phyloP scores from a whole-genome alignment of 768 basidiomycete species.

The Suillus luteus region DNA sequence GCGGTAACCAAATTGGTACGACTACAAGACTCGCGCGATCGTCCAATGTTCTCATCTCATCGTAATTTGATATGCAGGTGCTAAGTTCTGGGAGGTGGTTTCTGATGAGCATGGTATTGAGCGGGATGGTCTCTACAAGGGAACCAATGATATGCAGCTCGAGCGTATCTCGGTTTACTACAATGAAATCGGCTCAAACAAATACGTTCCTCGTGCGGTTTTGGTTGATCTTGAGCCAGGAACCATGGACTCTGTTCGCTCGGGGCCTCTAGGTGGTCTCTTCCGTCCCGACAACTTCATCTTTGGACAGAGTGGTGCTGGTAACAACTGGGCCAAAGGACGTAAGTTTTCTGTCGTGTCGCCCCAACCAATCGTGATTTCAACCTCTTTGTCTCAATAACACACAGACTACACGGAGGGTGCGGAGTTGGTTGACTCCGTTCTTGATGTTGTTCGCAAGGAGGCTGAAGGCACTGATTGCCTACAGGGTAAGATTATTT shows the following conservation, averaged over 20 bases:
- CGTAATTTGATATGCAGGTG: conserved; percentile 52
- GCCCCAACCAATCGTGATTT: neutral
- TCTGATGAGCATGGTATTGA: conserved; percentile 98
- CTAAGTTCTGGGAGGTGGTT: conserved; percentile 97
- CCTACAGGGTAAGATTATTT: conserved; percentile 84
- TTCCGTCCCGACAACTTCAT: conserved; percentile 99
- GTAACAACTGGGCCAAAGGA: conserved; percentile 99
- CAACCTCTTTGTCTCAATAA: neutral
- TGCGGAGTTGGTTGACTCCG: conserved; percentile 97
- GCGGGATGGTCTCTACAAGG: conserved; percentile 90
- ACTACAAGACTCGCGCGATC: conserved; percentile 23
- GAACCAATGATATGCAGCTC: conserved; percentile 91
- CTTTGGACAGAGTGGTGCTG: conserved; percentile 96
- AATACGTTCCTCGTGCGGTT: conserved; percentile 98
- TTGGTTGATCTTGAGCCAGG: conserved; percentile 98
- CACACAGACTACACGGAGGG: conserved; percentile 81
- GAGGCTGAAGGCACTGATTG: conserved; percentile 98
- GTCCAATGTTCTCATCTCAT: conserved; percentile 20
- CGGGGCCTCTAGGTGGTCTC: conserved; percentile 84
- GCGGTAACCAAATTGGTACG: conserved; percentile 99
- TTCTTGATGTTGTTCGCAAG: conserved; percentile 97
- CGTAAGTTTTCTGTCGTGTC: conserved; percentile 55
- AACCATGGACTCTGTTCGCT: conserved; percentile 91
- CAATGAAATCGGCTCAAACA: conserved; percentile 92
- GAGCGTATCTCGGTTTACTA: conserved; percentile 99